Evolutionary conservation across 768 basidiomycete genomes (phyloP).

Genomic region (Grammothele lineata): DNA sequence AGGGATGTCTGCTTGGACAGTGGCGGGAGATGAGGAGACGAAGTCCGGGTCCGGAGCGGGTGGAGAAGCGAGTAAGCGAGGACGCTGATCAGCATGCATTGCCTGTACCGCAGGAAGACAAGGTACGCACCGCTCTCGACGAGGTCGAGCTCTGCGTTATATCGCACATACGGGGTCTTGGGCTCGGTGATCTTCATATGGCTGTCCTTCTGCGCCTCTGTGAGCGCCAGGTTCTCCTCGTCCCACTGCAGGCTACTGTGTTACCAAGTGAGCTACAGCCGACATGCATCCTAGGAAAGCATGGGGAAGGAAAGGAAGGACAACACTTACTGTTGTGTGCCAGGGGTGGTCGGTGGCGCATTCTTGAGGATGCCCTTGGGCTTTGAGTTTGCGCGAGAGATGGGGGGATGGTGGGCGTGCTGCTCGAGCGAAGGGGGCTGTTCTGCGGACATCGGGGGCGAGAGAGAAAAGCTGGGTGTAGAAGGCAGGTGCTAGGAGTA

Average conservation of each 20-base stretch:
- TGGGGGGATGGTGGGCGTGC: slow-evolving; percentile 36
- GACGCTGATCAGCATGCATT: not conserved
- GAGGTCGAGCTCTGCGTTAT: slow-evolving; percentile 81
- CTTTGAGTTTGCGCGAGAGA: slow-evolving; percentile 55
- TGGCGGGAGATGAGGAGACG: not conserved
- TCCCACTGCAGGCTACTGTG: slow-evolving; percentile 83
- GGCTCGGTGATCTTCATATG: slow-evolving; percentile 99
- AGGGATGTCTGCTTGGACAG: slow-evolving; percentile 65
- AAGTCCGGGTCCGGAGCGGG: not conserved
- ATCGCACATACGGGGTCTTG: slow-evolving; percentile 94
- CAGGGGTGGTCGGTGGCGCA: slow-evolving; percentile 43
- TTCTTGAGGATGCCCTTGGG: slow-evolving; percentile 92
- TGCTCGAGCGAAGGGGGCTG: slow-evolving; percentile 17
- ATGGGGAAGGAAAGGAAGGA: too few species aligned
- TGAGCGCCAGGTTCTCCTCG: slow-evolving; percentile 87
- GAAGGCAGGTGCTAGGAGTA: too few species aligned
- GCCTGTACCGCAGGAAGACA: not conserved
- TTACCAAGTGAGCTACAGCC: not conserved
- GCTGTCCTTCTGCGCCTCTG: slow-evolving; percentile 92
- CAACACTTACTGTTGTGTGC: slow-evolving; percentile 6
- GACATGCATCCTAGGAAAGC: not conserved
- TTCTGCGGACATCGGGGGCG: slow-evolving; percentile 12
- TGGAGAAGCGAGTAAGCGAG: not conserved
- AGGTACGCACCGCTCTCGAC: slow-evolving; percentile 72
- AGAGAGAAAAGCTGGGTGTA: not conserved